These are phyloP conservation scores for Blastocladiella emersonii DNA, from an alignment of 371 early-diverging fungal genomes.

Conservation along the genomic window DNA sequence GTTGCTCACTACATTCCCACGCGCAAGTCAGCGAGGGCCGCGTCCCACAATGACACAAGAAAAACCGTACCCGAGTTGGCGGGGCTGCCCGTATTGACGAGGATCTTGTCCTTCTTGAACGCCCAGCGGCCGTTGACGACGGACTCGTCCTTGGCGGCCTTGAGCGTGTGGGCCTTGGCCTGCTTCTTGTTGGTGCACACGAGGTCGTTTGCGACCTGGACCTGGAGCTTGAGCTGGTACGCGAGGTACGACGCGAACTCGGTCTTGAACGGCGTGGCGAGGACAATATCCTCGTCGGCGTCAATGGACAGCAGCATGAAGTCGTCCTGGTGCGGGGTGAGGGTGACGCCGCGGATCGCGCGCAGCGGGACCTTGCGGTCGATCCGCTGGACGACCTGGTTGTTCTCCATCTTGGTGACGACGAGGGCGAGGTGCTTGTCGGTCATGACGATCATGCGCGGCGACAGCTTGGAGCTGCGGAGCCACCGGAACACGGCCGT, in stretches of 20 bases:
- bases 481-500: conserved; percentile 49
- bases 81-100: conserved; percentile 50
- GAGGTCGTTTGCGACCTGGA: conserved; percentile 32
- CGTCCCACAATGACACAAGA: neutral
- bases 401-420: conserved; percentile 5
- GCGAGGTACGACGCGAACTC: conserved; percentile 58
- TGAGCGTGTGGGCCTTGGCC: conserved; percentile 52
- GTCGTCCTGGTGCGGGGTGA: conserved; percentile 61
- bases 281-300: conserved; percentile 12
- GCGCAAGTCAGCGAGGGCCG: too few relatives aligned
- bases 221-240: conserved; percentile 33
- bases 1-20: neutral
- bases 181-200: conserved; percentile 65
- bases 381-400: conserved; percentile 6
- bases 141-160: conserved; percentile 60
- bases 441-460: conserved; percentile 47
- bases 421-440: conserved; percentile 6
- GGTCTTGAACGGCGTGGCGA: conserved; percentile 61
- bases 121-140: conserved; percentile 10
- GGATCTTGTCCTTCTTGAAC: conserved; percentile 65
- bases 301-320: conserved; percentile 63
- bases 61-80: conserved; percentile 36
- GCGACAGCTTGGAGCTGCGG: conserved; percentile 64
- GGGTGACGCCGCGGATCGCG: conserved; percentile 22
- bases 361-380: conserved; percentile 14